Evolutionary conservation across 495 filamentous ascomycete species (phyloP), one percentile per base, ranked within the genome.

Genomic region (Venustampulla echinocandica): DNA sequence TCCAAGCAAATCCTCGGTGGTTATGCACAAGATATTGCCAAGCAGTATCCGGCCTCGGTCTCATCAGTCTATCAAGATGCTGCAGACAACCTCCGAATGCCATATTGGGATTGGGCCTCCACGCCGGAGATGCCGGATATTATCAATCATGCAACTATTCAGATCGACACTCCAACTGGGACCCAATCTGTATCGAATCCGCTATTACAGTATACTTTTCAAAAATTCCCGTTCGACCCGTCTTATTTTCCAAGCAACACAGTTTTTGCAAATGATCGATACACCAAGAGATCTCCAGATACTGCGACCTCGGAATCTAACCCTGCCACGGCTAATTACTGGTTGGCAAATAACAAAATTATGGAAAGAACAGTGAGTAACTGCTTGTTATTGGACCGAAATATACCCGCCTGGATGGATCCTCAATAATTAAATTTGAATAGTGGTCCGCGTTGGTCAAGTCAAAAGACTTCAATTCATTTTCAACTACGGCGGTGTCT

Each of bases 101-200:
- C 75, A 2, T 80, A 72, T 50, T 80, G 73, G 65, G 76, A 80
- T 59, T 80, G 76, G 75, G 72, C 68, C 4, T 54, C 56, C 14
- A 65, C 60, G 37, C 47, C 65, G 44, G 61, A 51, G 25, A 63
- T 65, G 45, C 64, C 63, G n/a, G 51, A 44, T 17, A 34, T 51
- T 44, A 30, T 67, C 52, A 64, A 53, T 30, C 46, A 63, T 41
- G 52, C 64, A 0, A 61, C 21, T 7, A 62, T 75, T 22, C 54
- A 43, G 13, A 61, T 74, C 44, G 63, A 62, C 46, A 69, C 61
- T n/a, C 66, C 52, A 48, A 54, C 41, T 50, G 52, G 59, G 53
- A 33, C 36, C 47, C 32, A 38, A 55, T 61, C 55, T 35, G 56
- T 67, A 18, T 33, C 37, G 13, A 69, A 70, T 50, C 61, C 67